Evolutionary conservation across 2,329 filamentous ascomycete species (phyloP), one percentile per base, ranked within the genome.

Genomic region (Phyllosticta paracitricarpa): DNA sequence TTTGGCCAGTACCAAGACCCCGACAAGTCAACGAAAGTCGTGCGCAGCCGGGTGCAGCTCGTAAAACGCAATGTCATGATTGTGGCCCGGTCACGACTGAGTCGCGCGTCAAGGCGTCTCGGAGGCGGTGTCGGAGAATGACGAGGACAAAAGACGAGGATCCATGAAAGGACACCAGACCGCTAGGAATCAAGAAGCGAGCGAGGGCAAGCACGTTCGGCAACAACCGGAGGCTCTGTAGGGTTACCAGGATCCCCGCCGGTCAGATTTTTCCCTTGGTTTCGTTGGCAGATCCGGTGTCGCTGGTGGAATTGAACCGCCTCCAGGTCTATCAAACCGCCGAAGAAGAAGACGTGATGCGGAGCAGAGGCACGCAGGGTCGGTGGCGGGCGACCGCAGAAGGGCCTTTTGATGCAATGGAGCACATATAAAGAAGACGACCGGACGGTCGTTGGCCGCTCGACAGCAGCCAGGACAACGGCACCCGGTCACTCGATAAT

Each of bases 341-440:
- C 51, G 51, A 53, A 25, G 51, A 53, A 53, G 24, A 22, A 2
- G n/a, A n/a, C n/a, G 51, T 22, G 24, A 22, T 25, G 51, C 51
- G 24, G 33, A 40, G 33, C 33, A 40, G 33, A 40, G 14, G 33
- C 58, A 53, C 58, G 58, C 58, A 52, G 53, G 58, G 33, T 52
- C 58, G 52, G 58, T 56, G 53, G 53, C 55, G 58, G 58, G 58
- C 58, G 58, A 57, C 69, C 68, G 70, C 62, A 72, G 67, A 72
- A 70, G 70, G 70, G 67, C 70, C 71, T 72, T 72, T 69, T 66
- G 48, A 25, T 56, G 58, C 54, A 19, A 58, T 30, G 28, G 28
- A 26, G 61, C 59, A 63, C 64, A 62, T 63, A 69, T 71, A 70
- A 40, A 22, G 19, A 22, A 22, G 19, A 22, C 19, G 19, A 22